Evolutionary conservation across 805 yeast species (phyloP).

Genomic region (Danielozyma ontarioensis): DNA sequence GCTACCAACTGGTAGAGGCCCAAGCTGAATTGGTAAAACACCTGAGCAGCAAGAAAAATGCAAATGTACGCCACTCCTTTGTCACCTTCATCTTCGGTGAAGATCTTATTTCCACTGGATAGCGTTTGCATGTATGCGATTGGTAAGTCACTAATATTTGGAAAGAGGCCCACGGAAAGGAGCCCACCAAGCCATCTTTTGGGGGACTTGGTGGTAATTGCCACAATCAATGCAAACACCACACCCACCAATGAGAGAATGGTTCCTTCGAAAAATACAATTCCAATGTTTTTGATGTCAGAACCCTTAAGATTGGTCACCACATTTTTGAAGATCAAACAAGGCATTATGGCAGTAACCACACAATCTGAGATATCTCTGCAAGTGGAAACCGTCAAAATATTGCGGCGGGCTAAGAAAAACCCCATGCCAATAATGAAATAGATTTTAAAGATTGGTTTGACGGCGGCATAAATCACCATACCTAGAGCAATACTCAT

Average conservation of each 20-base stretch:
- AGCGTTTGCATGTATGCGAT: conserved; percentile 77
- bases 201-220: conserved; percentile 54
- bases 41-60: conserved; percentile 66
- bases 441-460: conserved; percentile 83
- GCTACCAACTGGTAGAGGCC: conserved; percentile 71
- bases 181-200: conserved; percentile 74
- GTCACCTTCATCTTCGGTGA: conserved; percentile 55
- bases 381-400: conserved; percentile 61
- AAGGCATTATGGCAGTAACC: conserved; percentile 66
- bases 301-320: conserved; percentile 60
- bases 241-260: conserved; percentile 50
- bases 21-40: conserved; percentile 64
- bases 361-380: conserved; percentile 66
- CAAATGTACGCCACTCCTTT: conserved; percentile 82
- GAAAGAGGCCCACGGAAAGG: conserved; percentile 66
- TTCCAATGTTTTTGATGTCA: conserved; percentile 69
- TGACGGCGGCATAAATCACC: conserved; percentile 71
- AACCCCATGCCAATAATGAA: conserved; percentile 66
- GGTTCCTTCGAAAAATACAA: conserved; percentile 45
- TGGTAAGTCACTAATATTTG: conserved; percentile 79
- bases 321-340: conserved; percentile 69
- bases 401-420: conserved; percentile 54
- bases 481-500: conserved; percentile 43
- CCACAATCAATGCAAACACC: conserved; percentile 31
- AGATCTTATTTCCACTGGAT: conserved; percentile 52